Percentiles rank a stretch among this genome's conserved stretches.
These are phyloP conservation scores for Litsea cubeba DNA, from an alignment of 164 flowering plant species.

Conservation along the genomic window DNA sequence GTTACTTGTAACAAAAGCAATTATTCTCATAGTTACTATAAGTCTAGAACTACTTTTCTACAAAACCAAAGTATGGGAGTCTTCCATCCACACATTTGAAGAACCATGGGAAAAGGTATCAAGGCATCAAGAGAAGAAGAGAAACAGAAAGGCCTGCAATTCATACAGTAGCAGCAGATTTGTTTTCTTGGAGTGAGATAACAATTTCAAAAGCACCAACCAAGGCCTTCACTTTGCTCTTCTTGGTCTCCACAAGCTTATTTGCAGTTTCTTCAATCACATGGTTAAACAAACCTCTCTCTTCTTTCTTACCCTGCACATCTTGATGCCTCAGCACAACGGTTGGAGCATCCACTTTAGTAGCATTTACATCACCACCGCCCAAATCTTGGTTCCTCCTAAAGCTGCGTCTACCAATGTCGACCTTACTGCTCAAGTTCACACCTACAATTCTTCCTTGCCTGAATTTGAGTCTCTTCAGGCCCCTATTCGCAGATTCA, in stretches of 20 bases:
- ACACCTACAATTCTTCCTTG: slow-evolving; percentile 8
- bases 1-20: not conserved
- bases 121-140: not conserved
- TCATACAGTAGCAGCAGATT: slow-evolving; percentile 37
- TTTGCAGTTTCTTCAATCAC: slow-evolving; percentile 92
- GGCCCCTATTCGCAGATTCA: slow-evolving; percentile 1
- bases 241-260: slow-evolving; percentile 75
- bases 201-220: slow-evolving; percentile 94
- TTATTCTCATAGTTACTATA: not conserved
- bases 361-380: slow-evolving; percentile 21
- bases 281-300: slow-evolving; percentile 50
- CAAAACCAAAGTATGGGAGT: not conserved
- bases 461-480: slow-evolving; percentile 10
- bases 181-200: slow-evolving; percentile 68
- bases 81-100: not conserved
- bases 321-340: slow-evolving; percentile 68
- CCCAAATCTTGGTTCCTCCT: slow-evolving; percentile 28
- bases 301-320: slow-evolving; percentile 54
- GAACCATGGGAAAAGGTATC: not conserved
- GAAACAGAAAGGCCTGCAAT: not conserved
- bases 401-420: slow-evolving; percentile 16
- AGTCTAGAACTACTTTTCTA: no score
- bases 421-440: not conserved
- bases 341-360: slow-evolving; percentile 23
- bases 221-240: slow-evolving; percentile 89